A percentile compares a stretch with the other conserved stretches of the same genome.
Evolutionary conservation across 495 filamentous ascomycete species (phyloP).

Genomic region (Talaromyces proteolyticus): DNA sequence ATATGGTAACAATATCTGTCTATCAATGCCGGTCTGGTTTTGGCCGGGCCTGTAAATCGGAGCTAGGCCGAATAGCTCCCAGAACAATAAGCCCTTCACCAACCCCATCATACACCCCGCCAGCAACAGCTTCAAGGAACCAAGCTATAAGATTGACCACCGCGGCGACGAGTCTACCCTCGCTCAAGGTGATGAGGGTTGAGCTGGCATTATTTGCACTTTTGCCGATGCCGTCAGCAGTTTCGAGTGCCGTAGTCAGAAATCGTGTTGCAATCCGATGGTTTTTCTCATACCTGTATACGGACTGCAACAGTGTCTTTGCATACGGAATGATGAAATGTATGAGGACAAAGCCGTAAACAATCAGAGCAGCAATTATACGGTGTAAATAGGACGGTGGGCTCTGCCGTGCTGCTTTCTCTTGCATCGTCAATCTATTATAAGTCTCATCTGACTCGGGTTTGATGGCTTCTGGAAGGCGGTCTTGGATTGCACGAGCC

Average conservation of each 20-base stretch:
- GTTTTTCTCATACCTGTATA: constrained; percentile 59
- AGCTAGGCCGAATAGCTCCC: constrained; percentile 24
- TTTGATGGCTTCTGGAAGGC: constrained; percentile 23
- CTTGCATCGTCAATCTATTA: neutral
- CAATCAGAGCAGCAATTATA: constrained; percentile 46
- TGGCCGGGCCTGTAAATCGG: constrained; percentile 19
- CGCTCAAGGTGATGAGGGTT: constrained; percentile 45
- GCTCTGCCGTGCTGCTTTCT: constrained; percentile 5
- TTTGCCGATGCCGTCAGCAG: constrained; percentile 48
- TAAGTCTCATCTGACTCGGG: constrained; percentile 21
- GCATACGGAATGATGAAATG: constrained; percentile 55
- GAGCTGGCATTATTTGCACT: constrained; percentile 41
- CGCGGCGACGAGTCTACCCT: constrained; percentile 49
- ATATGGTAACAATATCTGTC: too few species aligned
- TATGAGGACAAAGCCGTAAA: constrained; percentile 50
- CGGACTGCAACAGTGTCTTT: constrained; percentile 40
- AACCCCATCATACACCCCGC: constrained; percentile 60
- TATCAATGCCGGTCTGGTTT: too few species aligned
- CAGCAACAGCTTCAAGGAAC: constrained; percentile 54
- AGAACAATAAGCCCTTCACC: constrained; percentile 52
- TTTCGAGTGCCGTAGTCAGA: constrained; percentile 39
- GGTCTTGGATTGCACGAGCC: constrained; percentile 18
- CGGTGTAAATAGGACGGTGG: constrained; percentile 51
- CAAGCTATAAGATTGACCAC: constrained; percentile 44
- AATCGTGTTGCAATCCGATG: constrained; percentile 53